Evolutionary conservation across 768 basidiomycete genomes (phyloP).

Genomic region (Mycena vitilis): DNA sequence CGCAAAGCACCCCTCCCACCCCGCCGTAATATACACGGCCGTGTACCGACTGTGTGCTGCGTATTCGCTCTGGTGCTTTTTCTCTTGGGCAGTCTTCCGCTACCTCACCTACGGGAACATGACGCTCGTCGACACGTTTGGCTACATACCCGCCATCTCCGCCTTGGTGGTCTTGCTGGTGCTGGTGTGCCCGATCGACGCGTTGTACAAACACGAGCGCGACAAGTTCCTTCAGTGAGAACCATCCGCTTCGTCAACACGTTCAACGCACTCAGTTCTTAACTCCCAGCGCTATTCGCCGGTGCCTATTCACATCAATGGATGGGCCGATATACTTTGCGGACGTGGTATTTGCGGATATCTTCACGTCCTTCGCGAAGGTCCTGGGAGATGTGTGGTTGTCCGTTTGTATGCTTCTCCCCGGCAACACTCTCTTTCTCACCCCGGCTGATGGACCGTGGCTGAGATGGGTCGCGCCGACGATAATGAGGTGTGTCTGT

Average conservation of each 20-base stretch:
- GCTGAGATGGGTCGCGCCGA: constrained; percentile 81
- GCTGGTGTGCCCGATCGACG: constrained; percentile 75
- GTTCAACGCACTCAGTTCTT: constrained; percentile 8
- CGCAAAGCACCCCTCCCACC: constrained; percentile 48
- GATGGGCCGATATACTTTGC: constrained; percentile 81
- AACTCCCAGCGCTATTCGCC: constrained; percentile 67
- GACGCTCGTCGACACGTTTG: constrained; percentile 76
- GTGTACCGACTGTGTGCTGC: constrained; percentile 75
- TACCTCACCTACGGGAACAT: constrained; percentile 67
- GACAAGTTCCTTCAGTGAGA: constrained; percentile 83
- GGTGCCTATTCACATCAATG: constrained; percentile 78
- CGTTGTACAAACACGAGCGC: constrained; percentile 77
- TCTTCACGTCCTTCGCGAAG: constrained; percentile 97
- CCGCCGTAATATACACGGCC: constrained; percentile 63
- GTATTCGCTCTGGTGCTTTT: constrained; percentile 71
- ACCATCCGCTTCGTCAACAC: constrained; percentile 14
- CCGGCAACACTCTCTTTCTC: constrained; percentile 78
- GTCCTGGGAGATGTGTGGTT: constrained; percentile 96
- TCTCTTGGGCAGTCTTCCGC: constrained; percentile 78
- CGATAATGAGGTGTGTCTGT: constrained; percentile 81
- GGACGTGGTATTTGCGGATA: constrained; percentile 94
- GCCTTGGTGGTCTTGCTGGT: constrained; percentile 65
- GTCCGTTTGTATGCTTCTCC: constrained; percentile 86
- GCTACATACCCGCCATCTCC: constrained; percentile 80
- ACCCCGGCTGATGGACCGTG: constrained; percentile 73